Conservation (phyloP, 176 grass and related monocot genomes). For the Oryza officinalis region DNA sequence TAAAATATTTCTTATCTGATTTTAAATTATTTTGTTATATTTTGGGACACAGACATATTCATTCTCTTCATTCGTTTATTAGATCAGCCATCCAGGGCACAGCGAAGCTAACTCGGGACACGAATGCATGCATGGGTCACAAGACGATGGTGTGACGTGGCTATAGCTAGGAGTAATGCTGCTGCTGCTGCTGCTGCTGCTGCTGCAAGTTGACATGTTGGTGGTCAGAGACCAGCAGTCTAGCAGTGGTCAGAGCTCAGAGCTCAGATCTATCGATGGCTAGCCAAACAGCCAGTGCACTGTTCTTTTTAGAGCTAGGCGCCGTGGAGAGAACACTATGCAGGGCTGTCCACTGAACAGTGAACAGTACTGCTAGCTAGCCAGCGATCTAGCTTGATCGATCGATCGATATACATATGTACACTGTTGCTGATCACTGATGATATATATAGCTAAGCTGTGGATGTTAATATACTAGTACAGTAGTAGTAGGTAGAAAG, state of each 20-base stretch:
- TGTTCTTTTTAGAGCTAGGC: background rate
- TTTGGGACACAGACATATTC: no score
- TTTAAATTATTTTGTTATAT: no score
- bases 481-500: background rate
- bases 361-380: background rate
- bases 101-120: background rate
- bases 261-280: background rate
- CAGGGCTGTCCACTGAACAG: background rate
- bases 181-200: background rate
- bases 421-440: background rate
- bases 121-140: constrained; percentile 9
- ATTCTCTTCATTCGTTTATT: no score
- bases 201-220: constrained; percentile 38
- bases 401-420: background rate
- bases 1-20: no score
- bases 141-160: background rate
- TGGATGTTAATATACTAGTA: no score
- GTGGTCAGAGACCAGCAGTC: background rate
- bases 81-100: no score
- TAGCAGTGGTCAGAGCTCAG: constrained; percentile 16
- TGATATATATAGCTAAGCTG: no score
- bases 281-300: background rate
- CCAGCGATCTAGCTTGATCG: background rate
- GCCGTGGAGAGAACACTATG: background rate
- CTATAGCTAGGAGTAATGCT: background rate